A percentile compares a stretch with the other conserved stretches of the same genome.
Evolutionary conservation across 768 basidiomycete species (phyloP).

Genomic region (Hirschioporus abietinus): DNA sequence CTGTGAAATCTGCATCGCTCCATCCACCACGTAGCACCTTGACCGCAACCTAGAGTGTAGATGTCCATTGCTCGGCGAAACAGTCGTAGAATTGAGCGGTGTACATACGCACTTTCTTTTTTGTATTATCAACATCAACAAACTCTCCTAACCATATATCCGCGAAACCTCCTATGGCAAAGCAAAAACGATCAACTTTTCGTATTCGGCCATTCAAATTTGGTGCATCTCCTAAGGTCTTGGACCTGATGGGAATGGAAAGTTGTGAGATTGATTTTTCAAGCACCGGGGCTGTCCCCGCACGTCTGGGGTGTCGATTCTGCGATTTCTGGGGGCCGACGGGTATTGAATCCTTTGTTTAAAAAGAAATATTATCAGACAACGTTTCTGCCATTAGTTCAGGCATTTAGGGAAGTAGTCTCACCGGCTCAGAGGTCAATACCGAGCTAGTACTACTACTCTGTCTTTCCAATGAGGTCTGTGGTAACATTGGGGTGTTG

Average conservation of each 20-base stretch:
- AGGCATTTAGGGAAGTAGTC: not conserved
- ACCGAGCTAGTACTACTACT: not conserved
- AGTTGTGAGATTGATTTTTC: not conserved
- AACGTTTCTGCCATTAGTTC: not conserved
- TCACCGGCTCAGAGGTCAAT: not conserved
- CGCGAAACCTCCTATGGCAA: slow-evolving; percentile 5
- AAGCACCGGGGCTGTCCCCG: not conserved
- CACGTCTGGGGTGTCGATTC: not conserved
- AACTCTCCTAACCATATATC: slow-evolving; percentile 2
- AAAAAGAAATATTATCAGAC: not conserved
- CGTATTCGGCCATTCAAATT: slow-evolving; percentile 2
- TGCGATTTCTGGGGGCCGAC: no score
- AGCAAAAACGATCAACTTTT: not conserved
- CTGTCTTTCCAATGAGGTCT: not conserved
- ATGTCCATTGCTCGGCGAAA: no score
- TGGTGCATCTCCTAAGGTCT: not conserved
- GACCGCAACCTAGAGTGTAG: not conserved
- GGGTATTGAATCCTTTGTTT: not conserved
- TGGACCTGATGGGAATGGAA: not conserved
- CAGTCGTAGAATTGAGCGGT: not conserved
- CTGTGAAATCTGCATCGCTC: not conserved
- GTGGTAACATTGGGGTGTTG: not conserved
- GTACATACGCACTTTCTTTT: not conserved
- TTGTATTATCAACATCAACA: not conserved
- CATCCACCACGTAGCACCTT: slow-evolving; percentile 1